These are phyloP conservation scores for Fusarium kyushuense DNA, from an alignment of 2,329 filamentous ascomycete genomes.

Conservation along the genomic window DNA sequence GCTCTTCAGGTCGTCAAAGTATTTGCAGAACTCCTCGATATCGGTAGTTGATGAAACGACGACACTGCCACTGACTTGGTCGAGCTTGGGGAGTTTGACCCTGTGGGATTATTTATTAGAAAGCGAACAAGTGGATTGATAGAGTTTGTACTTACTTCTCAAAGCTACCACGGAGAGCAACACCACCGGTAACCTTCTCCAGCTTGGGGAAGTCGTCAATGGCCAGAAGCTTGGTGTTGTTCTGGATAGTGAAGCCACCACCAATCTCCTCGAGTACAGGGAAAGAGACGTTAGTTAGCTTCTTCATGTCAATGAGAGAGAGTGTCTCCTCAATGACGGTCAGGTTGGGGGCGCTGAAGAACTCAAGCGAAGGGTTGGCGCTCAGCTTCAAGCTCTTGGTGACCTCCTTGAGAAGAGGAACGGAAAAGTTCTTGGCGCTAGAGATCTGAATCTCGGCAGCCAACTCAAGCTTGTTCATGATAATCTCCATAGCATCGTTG, in stretches of 20 bases:
- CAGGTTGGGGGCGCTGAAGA: constrained; percentile 75
- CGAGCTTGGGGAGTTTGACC: constrained; percentile 74
- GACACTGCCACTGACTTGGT: constrained; percentile 78
- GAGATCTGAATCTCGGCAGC: constrained; percentile 66
- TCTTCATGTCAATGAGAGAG: constrained; percentile 72
- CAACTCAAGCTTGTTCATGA: constrained; percentile 81
- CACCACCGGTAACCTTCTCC: constrained; percentile 77
- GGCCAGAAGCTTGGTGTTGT: constrained; percentile 81
- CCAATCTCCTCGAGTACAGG: constrained; percentile 74
- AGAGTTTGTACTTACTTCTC: constrained; percentile 71
- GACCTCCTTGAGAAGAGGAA: constrained; percentile 79
- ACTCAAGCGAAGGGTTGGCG: constrained; percentile 75
- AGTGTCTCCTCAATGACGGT: constrained; percentile 69
- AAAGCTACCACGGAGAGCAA: constrained; percentile 89
- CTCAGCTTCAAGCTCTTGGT: constrained; percentile 87
- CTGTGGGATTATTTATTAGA: constrained; percentile 58
- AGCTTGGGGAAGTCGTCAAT: constrained; percentile 78
- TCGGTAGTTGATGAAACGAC: constrained; percentile 75
- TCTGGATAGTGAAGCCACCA: constrained; percentile 87
- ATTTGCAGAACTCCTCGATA: constrained; percentile 66
- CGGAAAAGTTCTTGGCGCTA: constrained; percentile 79
- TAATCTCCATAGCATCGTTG: constrained; percentile 71
- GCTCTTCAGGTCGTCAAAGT: constrained; percentile 60
- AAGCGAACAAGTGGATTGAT: neutral
- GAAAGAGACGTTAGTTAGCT: constrained; percentile 80